Evolutionary conservation across 768 basidiomycete species (phyloP), one percentile per base, ranked within the genome.

Genomic region (Phlebiopsis gigantea): DNA sequence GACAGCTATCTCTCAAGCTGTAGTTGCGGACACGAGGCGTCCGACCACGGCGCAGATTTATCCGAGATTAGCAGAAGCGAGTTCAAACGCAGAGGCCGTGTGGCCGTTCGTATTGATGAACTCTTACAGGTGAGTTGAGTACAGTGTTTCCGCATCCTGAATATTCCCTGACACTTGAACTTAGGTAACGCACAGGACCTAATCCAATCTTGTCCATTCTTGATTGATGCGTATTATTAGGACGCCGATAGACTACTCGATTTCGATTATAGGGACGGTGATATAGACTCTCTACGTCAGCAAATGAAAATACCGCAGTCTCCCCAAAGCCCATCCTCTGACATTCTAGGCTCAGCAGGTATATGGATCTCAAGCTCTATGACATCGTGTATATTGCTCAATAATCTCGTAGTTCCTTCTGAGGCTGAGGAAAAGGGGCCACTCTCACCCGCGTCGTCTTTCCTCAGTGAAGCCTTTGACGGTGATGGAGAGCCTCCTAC

Each of bases 71-170:
- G 82, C 57, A 75, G 73, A 49, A 77, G 79, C 46, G 87, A 92
- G 70, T 85, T 87, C 69, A 69, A 73, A n/a, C 79, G 93, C 41
- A 79, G 89, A 68, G 82, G 78, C 43, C 84, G 83, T 56, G 81
- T 90, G 10, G 92, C 90, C 2, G 80, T 86, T 51, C 81, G 88
- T 56, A 78, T 94, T 52, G 93, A 95, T 65, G 90, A 93, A 69
- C 68, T 89, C 54, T 72, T 94, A 46, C 81, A 92, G 80, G 93
- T 90, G 61, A 61, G 84, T 59, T 2, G 26, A 8, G 5, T 5
- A 9, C 45, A 25, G 17, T 17, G n/a, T n/a, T n/a, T n/a, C n/a
- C n/a, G n/a, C n/a, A 10, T 2, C 34, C 12, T 12, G 28, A 30
- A 49, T 28, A 28, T 49, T 3, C 2, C 47, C 17, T 19, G 2